phyloP scores from a whole-genome alignment of 768 basidiomycete species.

The Rhodosporidiobolus odoratus region DNA sequence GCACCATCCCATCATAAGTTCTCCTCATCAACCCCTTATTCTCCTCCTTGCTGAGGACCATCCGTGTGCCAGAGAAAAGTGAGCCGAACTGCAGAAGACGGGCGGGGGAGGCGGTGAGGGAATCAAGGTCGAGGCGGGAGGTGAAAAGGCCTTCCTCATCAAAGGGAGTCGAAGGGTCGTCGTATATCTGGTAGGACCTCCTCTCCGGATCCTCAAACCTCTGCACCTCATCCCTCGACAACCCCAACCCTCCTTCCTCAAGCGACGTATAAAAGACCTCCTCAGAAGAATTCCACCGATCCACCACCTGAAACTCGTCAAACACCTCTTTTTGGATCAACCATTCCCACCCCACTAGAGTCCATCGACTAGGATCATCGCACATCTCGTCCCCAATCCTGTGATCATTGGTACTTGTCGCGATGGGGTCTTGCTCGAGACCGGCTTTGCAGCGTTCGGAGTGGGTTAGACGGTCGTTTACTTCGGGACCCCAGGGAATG shows the following conservation, averaged over 20 bases:
- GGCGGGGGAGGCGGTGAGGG: not conserved
- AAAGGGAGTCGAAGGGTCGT: not conserved
- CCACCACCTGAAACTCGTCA: not conserved
- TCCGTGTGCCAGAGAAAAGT: constrained; percentile 22
- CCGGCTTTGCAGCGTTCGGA: constrained; percentile 30
- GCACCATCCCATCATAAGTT: not conserved
- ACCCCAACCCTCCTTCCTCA: constrained; percentile 14
- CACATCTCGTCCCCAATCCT: not conserved
- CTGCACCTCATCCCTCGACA: not conserved
- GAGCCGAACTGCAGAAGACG: constrained; percentile 27
- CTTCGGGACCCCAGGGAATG: constrained; percentile 18
- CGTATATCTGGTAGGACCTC: constrained; percentile 25
- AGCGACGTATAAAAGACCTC: not conserved
- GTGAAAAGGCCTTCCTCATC: not conserved
- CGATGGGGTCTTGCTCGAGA: constrained; percentile 3
- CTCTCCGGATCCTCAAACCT: constrained; percentile 14
- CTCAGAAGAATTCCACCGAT: constrained; percentile 20
- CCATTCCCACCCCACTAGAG: constrained; percentile 11
- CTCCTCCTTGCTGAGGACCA: constrained; percentile 8
- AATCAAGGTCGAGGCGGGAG: constrained; percentile 10
- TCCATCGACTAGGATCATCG: constrained; percentile 9
- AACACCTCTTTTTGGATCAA: constrained; percentile 3
- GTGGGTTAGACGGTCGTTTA: not conserved
- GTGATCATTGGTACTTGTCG: not conserved
- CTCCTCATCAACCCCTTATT: not conserved